Conservation (phyloP, 441 rosid genomes). For the Adansonia madagascariensis region DNA sequence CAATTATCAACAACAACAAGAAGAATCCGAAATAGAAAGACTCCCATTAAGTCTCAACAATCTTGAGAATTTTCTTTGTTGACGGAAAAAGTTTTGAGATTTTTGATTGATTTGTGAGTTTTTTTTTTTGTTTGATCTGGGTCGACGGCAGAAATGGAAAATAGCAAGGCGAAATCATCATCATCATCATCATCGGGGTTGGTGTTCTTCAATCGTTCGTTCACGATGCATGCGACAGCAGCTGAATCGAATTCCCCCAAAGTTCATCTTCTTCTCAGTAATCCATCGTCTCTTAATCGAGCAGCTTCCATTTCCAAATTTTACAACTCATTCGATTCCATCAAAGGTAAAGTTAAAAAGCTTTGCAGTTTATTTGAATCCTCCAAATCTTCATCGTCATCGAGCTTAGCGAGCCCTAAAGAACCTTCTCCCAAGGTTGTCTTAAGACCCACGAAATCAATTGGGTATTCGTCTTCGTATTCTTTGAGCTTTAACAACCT, state of each 20-base stretch:
- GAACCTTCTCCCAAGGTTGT: background rate
- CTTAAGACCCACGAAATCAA: conserved; percentile 45
- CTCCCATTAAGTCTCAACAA: background rate
- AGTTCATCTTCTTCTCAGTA: conserved; percentile 30
- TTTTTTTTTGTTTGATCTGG: conserved; percentile 33
- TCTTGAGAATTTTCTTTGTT: background rate
- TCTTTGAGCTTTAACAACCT: conserved; percentile 38
- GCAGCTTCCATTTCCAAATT: conserved; percentile 52
- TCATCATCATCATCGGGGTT: conserved; percentile 30
- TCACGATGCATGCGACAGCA: conserved; percentile 52
- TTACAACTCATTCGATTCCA: conserved; percentile 57
- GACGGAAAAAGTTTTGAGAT: background rate
- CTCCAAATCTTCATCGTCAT: conserved; percentile 38
- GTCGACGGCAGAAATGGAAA: conserved; percentile 58
- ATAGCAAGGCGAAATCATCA: conserved; percentile 40
- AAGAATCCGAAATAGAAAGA: background rate
- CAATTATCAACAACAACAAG: background rate
- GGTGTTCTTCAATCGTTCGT: conserved; percentile 58
- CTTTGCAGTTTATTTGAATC: conserved; percentile 72
- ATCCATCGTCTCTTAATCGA: conserved; percentile 53
- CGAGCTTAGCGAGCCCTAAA: conserved; percentile 31
- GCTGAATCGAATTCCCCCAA: conserved; percentile 40
- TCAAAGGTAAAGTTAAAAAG: conserved; percentile 82
- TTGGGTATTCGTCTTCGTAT: conserved; percentile 27
- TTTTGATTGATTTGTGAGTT: background rate